Percentiles rank a stretch among this genome's conserved stretches.
Conservation (phyloP, 1,284 basidiomycete species). For the Naganishia sp. region DNA sequence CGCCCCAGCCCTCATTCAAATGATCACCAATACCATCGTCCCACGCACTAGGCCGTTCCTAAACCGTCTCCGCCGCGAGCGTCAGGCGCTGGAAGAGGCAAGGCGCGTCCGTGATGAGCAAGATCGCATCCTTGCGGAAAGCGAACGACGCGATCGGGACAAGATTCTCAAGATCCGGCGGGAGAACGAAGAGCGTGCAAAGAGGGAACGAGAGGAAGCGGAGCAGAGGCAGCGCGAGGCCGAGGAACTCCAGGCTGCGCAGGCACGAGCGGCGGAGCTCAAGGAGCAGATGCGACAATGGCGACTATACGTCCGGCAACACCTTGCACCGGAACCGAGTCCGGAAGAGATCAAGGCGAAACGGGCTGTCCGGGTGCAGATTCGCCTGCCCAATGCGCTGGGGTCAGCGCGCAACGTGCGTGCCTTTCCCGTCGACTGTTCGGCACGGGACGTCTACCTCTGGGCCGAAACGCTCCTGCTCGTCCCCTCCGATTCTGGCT, state of each 20-base stretch:
- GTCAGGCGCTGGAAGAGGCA: constrained; percentile 62
- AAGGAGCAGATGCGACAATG: constrained; percentile 40
- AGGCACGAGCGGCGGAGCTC: constrained; percentile 24
- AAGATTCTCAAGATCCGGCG: constrained; percentile 38
- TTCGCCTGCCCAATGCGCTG: constrained; percentile 10
- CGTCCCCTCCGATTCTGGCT: constrained; percentile 37
- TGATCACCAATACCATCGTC: constrained; percentile 69
- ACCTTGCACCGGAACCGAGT: constrained; percentile 39
- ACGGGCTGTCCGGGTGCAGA: constrained; percentile 19
- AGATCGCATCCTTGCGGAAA: constrained; percentile 72
- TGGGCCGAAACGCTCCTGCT: constrained; percentile 51
- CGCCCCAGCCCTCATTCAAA: constrained; percentile 63
- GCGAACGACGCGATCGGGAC: constrained; percentile 69
- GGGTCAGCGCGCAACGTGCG: constrained; percentile 7
- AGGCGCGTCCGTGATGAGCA: constrained; percentile 75
- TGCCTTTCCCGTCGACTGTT: constrained; percentile 16
- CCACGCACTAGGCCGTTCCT: constrained; percentile 78
- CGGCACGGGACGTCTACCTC: constrained; percentile 46
- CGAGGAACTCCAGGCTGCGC: constrained; percentile 35
- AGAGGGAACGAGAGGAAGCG: constrained; percentile 35
- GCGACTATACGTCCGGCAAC: constrained; percentile 49
- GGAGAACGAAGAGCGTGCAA: constrained; percentile 31
- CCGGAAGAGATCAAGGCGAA: constrained; percentile 34
- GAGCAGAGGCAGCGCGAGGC: constrained; percentile 31
- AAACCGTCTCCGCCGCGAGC: constrained; percentile 60